Evolutionary conservation across 2,329 filamentous ascomycete genomes (phyloP).

Genomic region (Alternaria atra): DNA sequence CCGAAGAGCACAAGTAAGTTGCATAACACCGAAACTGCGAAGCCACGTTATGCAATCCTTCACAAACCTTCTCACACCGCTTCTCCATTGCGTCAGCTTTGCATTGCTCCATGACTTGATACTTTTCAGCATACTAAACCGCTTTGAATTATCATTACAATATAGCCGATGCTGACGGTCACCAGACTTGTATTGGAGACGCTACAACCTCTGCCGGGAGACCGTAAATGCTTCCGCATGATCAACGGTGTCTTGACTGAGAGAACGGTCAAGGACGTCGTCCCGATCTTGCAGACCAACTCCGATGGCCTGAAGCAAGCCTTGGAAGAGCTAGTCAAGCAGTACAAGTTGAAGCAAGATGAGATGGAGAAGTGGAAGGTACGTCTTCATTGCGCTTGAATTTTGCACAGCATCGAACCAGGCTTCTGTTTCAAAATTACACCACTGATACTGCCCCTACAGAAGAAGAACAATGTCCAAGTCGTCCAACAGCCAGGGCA

Average conservation of each 20-base stretch:
- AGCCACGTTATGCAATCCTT: background rate
- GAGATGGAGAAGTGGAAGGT: conserved; percentile 99
- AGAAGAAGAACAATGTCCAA: conserved; percentile 92
- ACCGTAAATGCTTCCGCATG: conserved; percentile 98
- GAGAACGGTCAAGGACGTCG: conserved; percentile 89
- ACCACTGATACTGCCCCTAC: conserved; percentile 36
- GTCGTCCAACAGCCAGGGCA: conserved; percentile 75
- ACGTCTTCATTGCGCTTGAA: conserved; percentile 43
- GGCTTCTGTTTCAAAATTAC: background rate
- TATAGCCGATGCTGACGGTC: conserved; percentile 25
- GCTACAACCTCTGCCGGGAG: conserved; percentile 78
- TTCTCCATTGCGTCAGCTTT: conserved; percentile 23
- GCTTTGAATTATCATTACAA: conserved; percentile 13
- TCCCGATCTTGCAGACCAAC: conserved; percentile 91
- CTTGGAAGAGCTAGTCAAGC: conserved; percentile 91
- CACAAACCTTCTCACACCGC: conserved; percentile 28
- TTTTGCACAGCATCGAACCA: background rate
- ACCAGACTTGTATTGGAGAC: conserved; percentile 91
- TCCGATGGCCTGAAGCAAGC: conserved; percentile 94
- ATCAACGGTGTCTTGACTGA: conserved; percentile 97
- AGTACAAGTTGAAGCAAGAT: conserved; percentile 93
- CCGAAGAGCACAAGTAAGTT: conserved; percentile 95
- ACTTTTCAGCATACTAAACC: conserved; percentile 24
- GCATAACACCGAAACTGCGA: background rate
- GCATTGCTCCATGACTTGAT: conserved; percentile 12